Evolutionary conservation across 208 protist species (phyloP).

Genomic region (Trypanosoma avium): DNA sequence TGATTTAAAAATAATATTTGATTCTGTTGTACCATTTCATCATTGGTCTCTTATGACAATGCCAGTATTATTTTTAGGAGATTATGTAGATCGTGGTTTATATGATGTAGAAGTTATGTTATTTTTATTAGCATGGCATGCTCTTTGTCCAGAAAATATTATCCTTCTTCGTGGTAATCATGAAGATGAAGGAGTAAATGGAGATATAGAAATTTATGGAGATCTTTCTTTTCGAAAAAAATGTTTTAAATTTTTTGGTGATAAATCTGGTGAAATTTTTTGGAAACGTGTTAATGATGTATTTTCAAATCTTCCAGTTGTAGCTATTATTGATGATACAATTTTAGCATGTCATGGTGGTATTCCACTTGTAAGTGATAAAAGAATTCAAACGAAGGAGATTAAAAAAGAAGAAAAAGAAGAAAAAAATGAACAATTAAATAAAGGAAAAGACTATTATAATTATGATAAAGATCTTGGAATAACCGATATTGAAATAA

Average conservation of each 20-base stretch:
- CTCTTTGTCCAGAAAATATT: conserved; percentile 60
- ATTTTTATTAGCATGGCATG: conserved; percentile 65
- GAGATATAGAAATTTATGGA: conserved; percentile 48
- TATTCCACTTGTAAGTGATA: conserved; percentile 55
- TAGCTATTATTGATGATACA: conserved; percentile 79
- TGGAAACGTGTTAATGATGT: conserved; percentile 71
- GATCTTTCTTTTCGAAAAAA: conserved; percentile 51
- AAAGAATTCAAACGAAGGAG: neutral
- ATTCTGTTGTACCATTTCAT: conserved; percentile 41
- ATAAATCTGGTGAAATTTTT: conserved; percentile 44
- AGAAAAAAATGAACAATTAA: neutral
- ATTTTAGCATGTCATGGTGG: conserved; percentile 90
- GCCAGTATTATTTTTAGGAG: conserved; percentile 95
- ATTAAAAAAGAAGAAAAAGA: neutral
- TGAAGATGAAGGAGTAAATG: conserved; percentile 80
- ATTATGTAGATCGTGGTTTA: conserved; percentile 95
- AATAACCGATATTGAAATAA: no score
- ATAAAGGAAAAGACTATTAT: neutral
- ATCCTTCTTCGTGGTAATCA: conserved; percentile 89
- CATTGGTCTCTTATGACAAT: conserved; percentile 50
- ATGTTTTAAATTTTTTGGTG: conserved; percentile 70
- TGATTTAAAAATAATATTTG: conserved; percentile 44
- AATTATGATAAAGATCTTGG: no score
- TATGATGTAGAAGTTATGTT: conserved; percentile 78
- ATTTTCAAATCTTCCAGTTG: conserved; percentile 74